Evolutionary conservation across 345 rosid species (phyloP), one percentile per base, ranked within the genome.

Genomic region (Brassica juncea): DNA sequence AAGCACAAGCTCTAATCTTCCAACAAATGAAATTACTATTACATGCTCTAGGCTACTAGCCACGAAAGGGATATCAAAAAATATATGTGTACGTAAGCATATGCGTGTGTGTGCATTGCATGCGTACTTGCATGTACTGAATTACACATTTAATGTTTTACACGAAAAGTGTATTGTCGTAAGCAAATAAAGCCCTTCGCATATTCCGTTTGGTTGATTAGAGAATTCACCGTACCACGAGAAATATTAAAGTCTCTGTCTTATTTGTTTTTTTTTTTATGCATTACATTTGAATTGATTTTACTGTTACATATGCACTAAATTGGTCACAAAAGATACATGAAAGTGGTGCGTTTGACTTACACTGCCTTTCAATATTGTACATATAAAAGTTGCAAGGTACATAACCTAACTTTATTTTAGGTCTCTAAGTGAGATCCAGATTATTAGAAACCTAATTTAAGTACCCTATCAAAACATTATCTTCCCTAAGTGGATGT

Each of bases 331-430:
- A 68, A 79, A 60, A 6, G 3, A 47, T 47, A 68, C 14, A 52
- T 60, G 73, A 25, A 69, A 74, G 60, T 63, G 66, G 71, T 65
- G 71, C 72, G 72, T 80, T 80, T 74, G 79, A 80, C 75, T 69
- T 74, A 60, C 9, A 54, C 37, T 68, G 52, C 57, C 49, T 61
- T 62, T 25, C 63, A 57, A 23, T 70, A 66, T 10, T 70, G 14
- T 62, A 8, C 61, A 61, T 15, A 69, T 37, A 39, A 60, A 67
- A 79, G 54, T 16, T 60, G 62, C 77, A 44, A 15, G 25, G 25
- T 23, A 65, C 19, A 80, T 52, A 81, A 75, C 83, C 83, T 81
- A 81, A 81, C 77, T 75, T 81, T 74, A 76, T 21, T 65, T 81
- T 81, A 75, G 83, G 83, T 81, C 83, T 75, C 69, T 54, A 64